Percentiles rank a stretch among this genome's conserved stretches.
Evolutionary conservation across 2,329 filamentous ascomycete species (phyloP).

Genomic region (Simplicillium sp.): DNA sequence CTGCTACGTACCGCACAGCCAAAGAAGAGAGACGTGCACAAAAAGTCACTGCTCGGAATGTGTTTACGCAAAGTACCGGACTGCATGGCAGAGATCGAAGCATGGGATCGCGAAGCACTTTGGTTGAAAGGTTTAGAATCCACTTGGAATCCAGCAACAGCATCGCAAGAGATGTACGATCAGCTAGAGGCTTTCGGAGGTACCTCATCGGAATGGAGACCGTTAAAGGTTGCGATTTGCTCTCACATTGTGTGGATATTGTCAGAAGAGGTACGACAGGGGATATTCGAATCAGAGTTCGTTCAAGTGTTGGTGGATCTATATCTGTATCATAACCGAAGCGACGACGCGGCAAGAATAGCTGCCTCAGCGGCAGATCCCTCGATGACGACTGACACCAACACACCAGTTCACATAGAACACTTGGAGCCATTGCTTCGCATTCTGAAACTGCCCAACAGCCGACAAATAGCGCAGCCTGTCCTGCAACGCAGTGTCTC

Average conservation of each 20-base stretch:
- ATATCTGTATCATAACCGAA: too few relatives aligned
- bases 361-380: too few relatives aligned
- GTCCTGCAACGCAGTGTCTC: too few relatives aligned
- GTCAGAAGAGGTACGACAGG: conserved; percentile 17
- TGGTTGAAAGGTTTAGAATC: conserved; percentile 13
- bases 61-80: conserved; percentile 22
- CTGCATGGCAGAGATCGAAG: conserved; percentile 20
- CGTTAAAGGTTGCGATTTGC: conserved; percentile 21
- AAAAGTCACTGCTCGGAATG: conserved; percentile 25
- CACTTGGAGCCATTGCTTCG: too few relatives aligned
- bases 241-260: conserved; percentile 20
- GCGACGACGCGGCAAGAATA: too few relatives aligned
- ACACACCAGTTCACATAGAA: too few relatives aligned
- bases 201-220: conserved; percentile 19
- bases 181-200: conserved; percentile 23
- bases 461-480: too few relatives aligned
- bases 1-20: conserved; percentile 18
- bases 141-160: conserved; percentile 16
- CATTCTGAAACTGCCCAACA: too few relatives aligned
- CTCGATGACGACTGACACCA: too few relatives aligned
- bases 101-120: conserved; percentile 18
- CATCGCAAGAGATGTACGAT: conserved; percentile 20
- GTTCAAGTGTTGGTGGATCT: conserved; percentile 17
- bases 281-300: conserved; percentile 17
- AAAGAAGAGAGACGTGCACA: conserved; percentile 10